Evolutionary conservation across 257 asterid species (phyloP).

Genomic region (Gentiana straminea): DNA sequence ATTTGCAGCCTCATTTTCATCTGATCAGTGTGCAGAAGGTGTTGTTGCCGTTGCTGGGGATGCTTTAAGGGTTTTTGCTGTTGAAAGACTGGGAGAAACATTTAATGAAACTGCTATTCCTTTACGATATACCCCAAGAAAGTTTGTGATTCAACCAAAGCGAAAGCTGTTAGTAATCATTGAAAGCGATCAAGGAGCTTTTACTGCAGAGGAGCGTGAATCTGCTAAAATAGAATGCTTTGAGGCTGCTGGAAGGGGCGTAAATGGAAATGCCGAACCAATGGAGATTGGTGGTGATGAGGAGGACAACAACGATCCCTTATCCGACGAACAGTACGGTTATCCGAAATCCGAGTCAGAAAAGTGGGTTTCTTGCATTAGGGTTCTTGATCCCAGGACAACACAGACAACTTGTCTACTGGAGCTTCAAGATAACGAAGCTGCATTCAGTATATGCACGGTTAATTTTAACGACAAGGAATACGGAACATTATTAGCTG

Average conservation of each 20-base stretch:
- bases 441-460: slow-evolving; percentile 95
- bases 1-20: slow-evolving; percentile 93
- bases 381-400: slow-evolving; percentile 90
- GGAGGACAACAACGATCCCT: slow-evolving; percentile 69
- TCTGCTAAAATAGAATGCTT: slow-evolving; percentile 78
- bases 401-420: slow-evolving; percentile 78
- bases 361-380: slow-evolving; percentile 94
- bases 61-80: slow-evolving; percentile 89
- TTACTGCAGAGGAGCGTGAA: slow-evolving; percentile 97
- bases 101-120: slow-evolving; percentile 88
- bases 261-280: slow-evolving; percentile 64
- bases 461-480: slow-evolving; percentile 95
- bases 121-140: slow-evolving; percentile 93
- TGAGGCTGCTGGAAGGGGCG: slow-evolving; percentile 67
- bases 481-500: slow-evolving; percentile 89
- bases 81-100: slow-evolving; percentile 94
- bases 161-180: slow-evolving; percentile 70
- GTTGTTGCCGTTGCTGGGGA: slow-evolving; percentile 98
- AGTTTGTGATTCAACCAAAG: slow-evolving; percentile 81
- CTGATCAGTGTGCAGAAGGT: slow-evolving; percentile 99
- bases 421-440: slow-evolving; percentile 98
- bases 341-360: slow-evolving; percentile 93
- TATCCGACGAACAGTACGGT: slow-evolving; percentile 95
- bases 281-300: slow-evolving; percentile 82
- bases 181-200: slow-evolving; percentile 97